These are phyloP conservation scores for Diddensiella transvaalensis DNA, from an alignment of 805 yeast genomes.

Conservation along the genomic window DNA sequence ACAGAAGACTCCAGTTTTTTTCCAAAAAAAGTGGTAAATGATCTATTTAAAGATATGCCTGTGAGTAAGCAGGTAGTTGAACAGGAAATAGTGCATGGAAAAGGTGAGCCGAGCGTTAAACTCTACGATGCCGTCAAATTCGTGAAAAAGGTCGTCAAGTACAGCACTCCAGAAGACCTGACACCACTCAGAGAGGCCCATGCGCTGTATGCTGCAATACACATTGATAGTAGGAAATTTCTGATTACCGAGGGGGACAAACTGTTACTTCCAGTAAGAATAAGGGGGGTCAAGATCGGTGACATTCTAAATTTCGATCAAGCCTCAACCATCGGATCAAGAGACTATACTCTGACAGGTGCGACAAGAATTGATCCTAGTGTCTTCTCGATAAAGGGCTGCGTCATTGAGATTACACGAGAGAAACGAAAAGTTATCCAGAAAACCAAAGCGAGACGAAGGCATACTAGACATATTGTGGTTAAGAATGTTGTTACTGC, in stretches of 20 bases:
- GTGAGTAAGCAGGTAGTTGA: too few species aligned
- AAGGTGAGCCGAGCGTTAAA: too few species aligned
- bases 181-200: conserved; percentile 61
- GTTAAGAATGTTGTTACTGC: conserved; percentile 74
- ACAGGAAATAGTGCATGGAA: too few species aligned
- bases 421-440: conserved; percentile 62
- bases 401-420: conserved; percentile 69
- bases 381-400: conserved; percentile 62
- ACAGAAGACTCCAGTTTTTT: too few species aligned
- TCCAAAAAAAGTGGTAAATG: too few species aligned
- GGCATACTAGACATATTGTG: conserved; percentile 63
- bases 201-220: conserved; percentile 78
- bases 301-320: conserved; percentile 71
- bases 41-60: too few species aligned
- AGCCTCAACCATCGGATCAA: conserved; percentile 79
- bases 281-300: conserved; percentile 78
- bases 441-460: conserved; percentile 74
- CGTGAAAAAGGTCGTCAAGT: conserved; percentile 20
- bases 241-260: conserved; percentile 89
- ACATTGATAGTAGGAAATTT: conserved; percentile 78
- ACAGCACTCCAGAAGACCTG: conserved; percentile 39
- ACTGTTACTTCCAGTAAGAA: conserved; percentile 70
- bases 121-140: too few species aligned
- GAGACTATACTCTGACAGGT: conserved; percentile 68
- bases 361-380: conserved; percentile 48